These are phyloP conservation scores for Haematococcus lacustris DNA, from an alignment of 139 green algal genomes.

Conservation along the genomic window DNA sequence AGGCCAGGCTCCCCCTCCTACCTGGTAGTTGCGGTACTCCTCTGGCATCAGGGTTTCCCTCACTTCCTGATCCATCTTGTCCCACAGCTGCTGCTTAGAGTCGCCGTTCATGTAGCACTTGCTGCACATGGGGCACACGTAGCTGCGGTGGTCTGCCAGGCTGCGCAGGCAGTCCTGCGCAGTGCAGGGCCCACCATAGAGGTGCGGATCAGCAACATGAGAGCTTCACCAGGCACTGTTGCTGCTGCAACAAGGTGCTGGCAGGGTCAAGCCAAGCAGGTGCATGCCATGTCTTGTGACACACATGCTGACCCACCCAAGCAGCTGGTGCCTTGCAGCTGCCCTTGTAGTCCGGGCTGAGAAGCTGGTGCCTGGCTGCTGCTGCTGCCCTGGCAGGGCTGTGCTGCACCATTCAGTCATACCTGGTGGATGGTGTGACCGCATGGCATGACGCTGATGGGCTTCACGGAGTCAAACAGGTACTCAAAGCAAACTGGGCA, in stretches of 20 bases:
- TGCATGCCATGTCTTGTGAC: neutral
- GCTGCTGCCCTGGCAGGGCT: neutral
- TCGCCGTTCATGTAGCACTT: slow-evolving; percentile 55
- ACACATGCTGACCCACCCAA: neutral
- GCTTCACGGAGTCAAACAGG: slow-evolving; percentile 82
- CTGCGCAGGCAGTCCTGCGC: slow-evolving; percentile 28
- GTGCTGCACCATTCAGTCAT: neutral
- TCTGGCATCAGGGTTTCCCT: slow-evolving; percentile 45
- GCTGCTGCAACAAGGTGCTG: neutral
- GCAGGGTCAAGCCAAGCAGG: neutral
- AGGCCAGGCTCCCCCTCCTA: too few relatives aligned
- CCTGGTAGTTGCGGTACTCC: slow-evolving; percentile 47
- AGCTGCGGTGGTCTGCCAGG: slow-evolving; percentile 36
- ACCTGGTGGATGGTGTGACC: slow-evolving; percentile 87
- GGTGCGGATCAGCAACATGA: neutral
- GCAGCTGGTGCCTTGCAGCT: neutral
- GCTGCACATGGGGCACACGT: slow-evolving; percentile 58
- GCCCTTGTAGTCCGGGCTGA: neutral
- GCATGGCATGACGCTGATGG: slow-evolving; percentile 81
- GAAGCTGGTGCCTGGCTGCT: neutral
- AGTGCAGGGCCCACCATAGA: neutral
- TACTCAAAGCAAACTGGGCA: slow-evolving; percentile 80
- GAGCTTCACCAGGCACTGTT: neutral
- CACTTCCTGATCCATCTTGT: slow-evolving; percentile 40
- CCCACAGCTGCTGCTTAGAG: slow-evolving; percentile 35